phyloP scores from a whole-genome alignment of 78 protist species.

The Cavenderia fasciculata region DNA sequence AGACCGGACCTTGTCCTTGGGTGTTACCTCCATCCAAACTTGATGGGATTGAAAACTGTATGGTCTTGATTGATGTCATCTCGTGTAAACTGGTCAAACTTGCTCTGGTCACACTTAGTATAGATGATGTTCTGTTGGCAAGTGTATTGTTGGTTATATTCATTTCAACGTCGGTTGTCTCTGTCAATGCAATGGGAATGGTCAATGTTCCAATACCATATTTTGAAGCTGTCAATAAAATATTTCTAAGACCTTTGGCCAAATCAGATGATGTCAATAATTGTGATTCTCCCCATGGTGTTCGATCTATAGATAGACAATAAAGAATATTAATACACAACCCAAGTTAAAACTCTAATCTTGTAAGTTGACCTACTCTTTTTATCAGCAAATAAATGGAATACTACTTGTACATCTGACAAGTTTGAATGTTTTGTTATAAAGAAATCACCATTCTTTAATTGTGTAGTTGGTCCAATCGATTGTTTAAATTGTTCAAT shows the following conservation, averaged over 20 bases:
- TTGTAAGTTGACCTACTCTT: slow-evolving; percentile 14
- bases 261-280: slow-evolving; percentile 51
- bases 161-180: slow-evolving; percentile 40
- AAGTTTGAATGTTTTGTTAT: slow-evolving; percentile 69
- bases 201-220: slow-evolving; percentile 69
- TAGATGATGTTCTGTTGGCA: neutral
- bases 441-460: slow-evolving; percentile 67
- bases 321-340: too few relatives aligned
- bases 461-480: neutral
- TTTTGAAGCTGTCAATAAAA: slow-evolving; percentile 53
- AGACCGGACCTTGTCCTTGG: slow-evolving; percentile 19
- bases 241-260: slow-evolving; percentile 57
- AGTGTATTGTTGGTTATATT: neutral
- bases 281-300: slow-evolving; percentile 54
- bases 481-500: slow-evolving; percentile 26
- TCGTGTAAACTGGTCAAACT: slow-evolving; percentile 51
- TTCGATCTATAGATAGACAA: slow-evolving; percentile 1
- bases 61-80: slow-evolving; percentile 38
- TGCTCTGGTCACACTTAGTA: slow-evolving; percentile 51
- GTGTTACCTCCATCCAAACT: slow-evolving; percentile 48
- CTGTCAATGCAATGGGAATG: slow-evolving; percentile 59
- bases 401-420: slow-evolving; percentile 74
- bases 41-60: slow-evolving; percentile 62
- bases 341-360: too few relatives aligned
- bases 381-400: slow-evolving; percentile 59